These are phyloP conservation scores for Pythium rhizo-oryzae DNA, from an alignment of 352 stramenopile genomes.

Conservation along the genomic window DNA sequence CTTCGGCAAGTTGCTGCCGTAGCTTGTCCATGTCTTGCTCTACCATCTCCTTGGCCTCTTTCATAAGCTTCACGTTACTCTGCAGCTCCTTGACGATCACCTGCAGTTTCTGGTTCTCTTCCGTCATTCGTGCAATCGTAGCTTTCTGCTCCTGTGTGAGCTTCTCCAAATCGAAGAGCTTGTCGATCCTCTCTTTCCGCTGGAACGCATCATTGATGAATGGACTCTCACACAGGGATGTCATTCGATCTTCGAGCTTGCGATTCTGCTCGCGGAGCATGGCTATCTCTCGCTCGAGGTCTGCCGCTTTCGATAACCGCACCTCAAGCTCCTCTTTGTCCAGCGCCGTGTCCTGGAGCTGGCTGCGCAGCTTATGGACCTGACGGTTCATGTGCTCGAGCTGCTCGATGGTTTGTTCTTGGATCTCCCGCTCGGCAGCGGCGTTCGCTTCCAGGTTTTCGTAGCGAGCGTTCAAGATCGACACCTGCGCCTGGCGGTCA, in stretches of 20 bases:
- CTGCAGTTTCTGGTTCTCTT: slow-evolving; percentile 86
- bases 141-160: slow-evolving; percentile 74
- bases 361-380: slow-evolving; percentile 85
- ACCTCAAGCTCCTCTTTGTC: slow-evolving; percentile 84
- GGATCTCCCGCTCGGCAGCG: slow-evolving; percentile 84
- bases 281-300: slow-evolving; percentile 82
- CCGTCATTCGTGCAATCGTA: slow-evolving; percentile 65
- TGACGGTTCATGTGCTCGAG: slow-evolving; percentile 93
- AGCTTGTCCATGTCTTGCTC: slow-evolving; percentile 67
- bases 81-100: slow-evolving; percentile 82
- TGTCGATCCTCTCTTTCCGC: slow-evolving; percentile 84
- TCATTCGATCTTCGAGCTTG: slow-evolving; percentile 91
- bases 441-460: slow-evolving; percentile 88
- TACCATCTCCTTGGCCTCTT: slow-evolving; percentile 69
- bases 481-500: slow-evolving; percentile 79
- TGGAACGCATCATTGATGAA: slow-evolving; percentile 94
- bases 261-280: slow-evolving; percentile 82
- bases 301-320: slow-evolving; percentile 53
- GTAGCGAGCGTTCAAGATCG: slow-evolving; percentile 88
- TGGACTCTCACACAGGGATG: slow-evolving; percentile 89
- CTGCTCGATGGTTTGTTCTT: slow-evolving; percentile 86
- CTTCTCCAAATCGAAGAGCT: slow-evolving; percentile 87
- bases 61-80: slow-evolving; percentile 78
- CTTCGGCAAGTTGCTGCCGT: slow-evolving; percentile 70
- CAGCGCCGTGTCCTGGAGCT: slow-evolving; percentile 76